Conservation (phyloP, 257 asterid genomes). For the Handroanthus guayacan region DNA sequence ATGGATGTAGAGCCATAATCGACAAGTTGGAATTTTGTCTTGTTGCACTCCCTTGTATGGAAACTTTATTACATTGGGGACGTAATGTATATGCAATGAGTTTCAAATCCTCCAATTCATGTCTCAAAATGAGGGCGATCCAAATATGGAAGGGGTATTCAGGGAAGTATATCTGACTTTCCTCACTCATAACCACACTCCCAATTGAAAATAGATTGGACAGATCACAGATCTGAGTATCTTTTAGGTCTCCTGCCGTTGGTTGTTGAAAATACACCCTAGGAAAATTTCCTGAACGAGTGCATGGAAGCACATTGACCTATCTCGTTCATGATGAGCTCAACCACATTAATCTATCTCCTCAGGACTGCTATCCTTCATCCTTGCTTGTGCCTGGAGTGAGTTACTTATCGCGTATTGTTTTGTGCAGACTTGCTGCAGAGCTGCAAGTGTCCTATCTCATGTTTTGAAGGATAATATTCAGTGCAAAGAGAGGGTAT, state of each 20-base stretch:
- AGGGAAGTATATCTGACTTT: not conserved
- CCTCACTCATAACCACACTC: not conserved
- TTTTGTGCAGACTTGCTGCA: constrained; percentile 83
- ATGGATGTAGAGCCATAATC: not conserved
- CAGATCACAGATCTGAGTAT: not conserved
- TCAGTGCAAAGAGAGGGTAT: constrained; percentile 92
- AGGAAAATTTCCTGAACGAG: not conserved
- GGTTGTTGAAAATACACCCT: not conserved
- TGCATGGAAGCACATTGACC: not conserved
- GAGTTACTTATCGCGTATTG: constrained; percentile 19
- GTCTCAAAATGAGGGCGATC: not conserved
- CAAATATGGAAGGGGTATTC: not conserved
- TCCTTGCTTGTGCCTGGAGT: constrained; percentile 32
- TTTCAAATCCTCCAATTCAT: not conserved
- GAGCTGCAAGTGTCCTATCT: constrained; percentile 94
- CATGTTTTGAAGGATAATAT: constrained; percentile 80
- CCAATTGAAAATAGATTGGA: not conserved
- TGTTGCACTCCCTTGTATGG: not conserved
- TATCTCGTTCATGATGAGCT: constrained; percentile 6
- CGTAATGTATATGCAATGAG: not conserved
- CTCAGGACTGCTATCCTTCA: constrained; percentile 7
- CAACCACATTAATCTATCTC: not conserved
- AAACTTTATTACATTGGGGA: not conserved
- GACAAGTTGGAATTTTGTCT: constrained; percentile 7
- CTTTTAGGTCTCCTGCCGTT: not conserved